phyloP scores from a whole-genome alignment of 2,329 filamentous ascomycete genomes.

The Emmonsia crescens region DNA sequence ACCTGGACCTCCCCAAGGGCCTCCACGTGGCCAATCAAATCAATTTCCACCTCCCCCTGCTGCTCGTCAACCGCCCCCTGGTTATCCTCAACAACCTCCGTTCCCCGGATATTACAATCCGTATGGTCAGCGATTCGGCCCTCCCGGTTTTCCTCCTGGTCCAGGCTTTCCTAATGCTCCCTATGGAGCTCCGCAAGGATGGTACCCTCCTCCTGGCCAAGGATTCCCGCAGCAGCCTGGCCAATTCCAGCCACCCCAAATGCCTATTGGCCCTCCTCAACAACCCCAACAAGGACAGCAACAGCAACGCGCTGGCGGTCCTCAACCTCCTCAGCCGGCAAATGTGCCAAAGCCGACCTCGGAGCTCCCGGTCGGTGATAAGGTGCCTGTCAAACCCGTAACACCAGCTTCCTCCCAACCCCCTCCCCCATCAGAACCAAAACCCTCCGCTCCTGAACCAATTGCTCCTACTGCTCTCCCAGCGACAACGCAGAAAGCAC shows the following conservation, averaged over 20 bases:
- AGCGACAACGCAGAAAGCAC: constrained; percentile 11
- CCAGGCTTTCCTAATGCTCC: constrained; percentile 65
- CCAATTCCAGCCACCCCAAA: constrained; percentile 51
- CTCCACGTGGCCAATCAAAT: constrained; percentile 33
- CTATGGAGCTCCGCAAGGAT: constrained; percentile 64
- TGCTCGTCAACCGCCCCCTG: constrained; percentile 26
- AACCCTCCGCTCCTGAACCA: constrained; percentile 16
- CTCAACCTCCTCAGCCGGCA: constrained; percentile 22
- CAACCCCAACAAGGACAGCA: constrained; percentile 28
- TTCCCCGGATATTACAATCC: constrained; percentile 36
- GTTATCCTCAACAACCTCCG: constrained; percentile 32
- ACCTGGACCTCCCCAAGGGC: constrained; percentile 30
- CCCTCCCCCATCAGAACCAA: constrained; percentile 16
- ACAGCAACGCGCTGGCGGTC: constrained; percentile 19
- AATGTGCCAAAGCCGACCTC: constrained; percentile 29
- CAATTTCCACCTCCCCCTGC: constrained; percentile 27
- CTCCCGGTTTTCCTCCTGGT: constrained; percentile 41
- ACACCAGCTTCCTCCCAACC: constrained; percentile 22
- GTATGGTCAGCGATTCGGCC: constrained; percentile 38
- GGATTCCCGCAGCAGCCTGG: constrained; percentile 59
- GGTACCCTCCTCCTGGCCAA: constrained; percentile 66
- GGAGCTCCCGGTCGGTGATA: constrained; percentile 34
- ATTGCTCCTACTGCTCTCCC: constrained; percentile 14
- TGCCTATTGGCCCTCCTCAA: constrained; percentile 48
- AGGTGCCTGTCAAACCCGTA: constrained; percentile 22